Conservation (phyloP, 2,329 filamentous ascomycete species). For the Metarhizium sp. region DNA sequence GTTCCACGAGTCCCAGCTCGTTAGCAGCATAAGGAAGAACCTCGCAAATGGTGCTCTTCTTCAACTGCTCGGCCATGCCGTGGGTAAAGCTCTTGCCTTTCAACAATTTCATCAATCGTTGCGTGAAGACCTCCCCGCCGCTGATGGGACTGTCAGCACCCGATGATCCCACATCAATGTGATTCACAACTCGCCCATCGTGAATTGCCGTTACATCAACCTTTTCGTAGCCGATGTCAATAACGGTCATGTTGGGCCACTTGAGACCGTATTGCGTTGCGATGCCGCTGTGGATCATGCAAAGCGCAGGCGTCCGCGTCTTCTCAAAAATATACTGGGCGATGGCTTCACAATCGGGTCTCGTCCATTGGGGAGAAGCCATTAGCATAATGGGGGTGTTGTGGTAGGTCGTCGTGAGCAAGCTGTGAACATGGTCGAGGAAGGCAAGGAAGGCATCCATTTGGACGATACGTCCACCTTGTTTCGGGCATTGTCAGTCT, state of each 20-base stretch:
- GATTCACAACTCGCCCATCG: conserved; percentile 68
- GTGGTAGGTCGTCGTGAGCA: conserved; percentile 84
- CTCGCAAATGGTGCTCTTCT: conserved; percentile 57
- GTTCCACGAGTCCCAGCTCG: conserved; percentile 36
- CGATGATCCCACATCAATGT: conserved; percentile 49
- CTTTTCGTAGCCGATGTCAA: conserved; percentile 89
- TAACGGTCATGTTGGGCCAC: conserved; percentile 67
- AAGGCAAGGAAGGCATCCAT: conserved; percentile 93
- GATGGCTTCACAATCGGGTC: conserved; percentile 76
- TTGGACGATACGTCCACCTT: conserved; percentile 72
- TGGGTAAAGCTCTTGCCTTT: conserved; percentile 46
- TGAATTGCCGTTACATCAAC: conserved; percentile 86
- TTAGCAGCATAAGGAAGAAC: conserved; percentile 48
- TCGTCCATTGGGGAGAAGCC: conserved; percentile 82
- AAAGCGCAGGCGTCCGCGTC: conserved; percentile 88
- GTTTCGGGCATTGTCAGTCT: conserved; percentile 3
- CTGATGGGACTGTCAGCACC: conserved; percentile 45
- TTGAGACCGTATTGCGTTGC: conserved; percentile 79
- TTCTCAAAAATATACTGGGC: conserved; percentile 96
- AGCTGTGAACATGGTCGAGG: conserved; percentile 82
- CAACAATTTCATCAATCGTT: conserved; percentile 59
- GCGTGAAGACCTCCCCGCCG: conserved; percentile 82
- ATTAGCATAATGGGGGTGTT: conserved; percentile 93
- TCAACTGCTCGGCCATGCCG: conserved; percentile 63
- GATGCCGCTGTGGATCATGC: conserved; percentile 79